Evolutionary conservation across 176 grass and related monocot species (phyloP).

Genomic region (Oryza nivara): DNA sequence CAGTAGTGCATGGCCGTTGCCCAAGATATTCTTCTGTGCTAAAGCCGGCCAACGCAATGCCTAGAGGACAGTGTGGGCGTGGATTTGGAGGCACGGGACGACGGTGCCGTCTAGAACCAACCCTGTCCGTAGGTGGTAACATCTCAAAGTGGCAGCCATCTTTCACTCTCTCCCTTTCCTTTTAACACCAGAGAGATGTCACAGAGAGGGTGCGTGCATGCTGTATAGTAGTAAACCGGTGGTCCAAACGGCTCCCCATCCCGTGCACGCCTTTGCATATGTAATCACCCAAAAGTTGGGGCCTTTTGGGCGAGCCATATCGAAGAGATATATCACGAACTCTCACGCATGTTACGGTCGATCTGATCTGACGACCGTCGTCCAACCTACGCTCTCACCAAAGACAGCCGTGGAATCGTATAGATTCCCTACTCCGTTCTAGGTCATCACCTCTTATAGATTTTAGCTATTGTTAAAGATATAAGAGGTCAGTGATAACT

Average conservation of each 20-base stretch:
- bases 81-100: conserved; percentile 28
- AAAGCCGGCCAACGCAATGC: not conserved
- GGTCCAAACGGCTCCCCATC: too few species aligned
- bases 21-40: conserved; percentile 19
- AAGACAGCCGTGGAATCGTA: not conserved
- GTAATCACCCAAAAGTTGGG: not conserved
- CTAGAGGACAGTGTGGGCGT: conserved; percentile 39
- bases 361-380: too few species aligned
- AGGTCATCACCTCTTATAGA: too few species aligned
- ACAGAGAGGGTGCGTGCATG: too few species aligned
- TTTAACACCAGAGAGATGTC: not conserved
- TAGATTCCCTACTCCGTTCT: too few species aligned
- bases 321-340: not conserved
- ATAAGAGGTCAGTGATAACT: too few species aligned
- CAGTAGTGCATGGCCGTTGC: not conserved
- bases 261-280: not conserved
- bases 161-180: not conserved
- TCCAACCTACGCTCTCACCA: not conserved
- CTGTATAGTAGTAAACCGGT: too few species aligned
- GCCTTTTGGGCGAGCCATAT: not conserved
- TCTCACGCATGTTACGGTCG: not conserved
- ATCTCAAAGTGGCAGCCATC: conserved; percentile 18
- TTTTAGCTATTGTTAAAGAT: too few species aligned
- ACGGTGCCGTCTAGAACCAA: not conserved
- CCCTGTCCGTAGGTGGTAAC: too few species aligned